phyloP scores from a whole-genome alignment of 345 rosid genomes.

The Erysimum cheiranthoides region DNA sequence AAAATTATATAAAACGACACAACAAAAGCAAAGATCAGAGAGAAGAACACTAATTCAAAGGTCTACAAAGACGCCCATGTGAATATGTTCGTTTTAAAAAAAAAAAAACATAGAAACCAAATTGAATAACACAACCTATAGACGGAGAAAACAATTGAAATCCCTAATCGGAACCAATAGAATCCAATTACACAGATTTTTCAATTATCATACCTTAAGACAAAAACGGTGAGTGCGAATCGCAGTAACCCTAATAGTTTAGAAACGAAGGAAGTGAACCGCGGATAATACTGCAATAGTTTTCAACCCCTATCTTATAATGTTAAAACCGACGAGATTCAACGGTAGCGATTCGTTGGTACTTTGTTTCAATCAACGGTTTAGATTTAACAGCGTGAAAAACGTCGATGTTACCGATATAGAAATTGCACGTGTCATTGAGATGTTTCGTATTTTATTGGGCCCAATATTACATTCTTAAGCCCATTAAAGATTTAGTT shows the following conservation, averaged over 20 bases:
- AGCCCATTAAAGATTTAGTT: slow-evolving; percentile 31
- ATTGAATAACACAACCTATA: neutral
- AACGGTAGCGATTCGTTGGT: slow-evolving; percentile 26
- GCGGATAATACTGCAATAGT: slow-evolving; percentile 9
- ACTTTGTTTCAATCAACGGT: slow-evolving; percentile 28
- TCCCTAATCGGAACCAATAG: neutral
- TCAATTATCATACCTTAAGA: slow-evolving; percentile 29
- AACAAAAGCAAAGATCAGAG: no score
- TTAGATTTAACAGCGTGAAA: neutral
- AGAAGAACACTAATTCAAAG: slow-evolving; percentile 1
- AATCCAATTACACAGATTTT: slow-evolving; percentile 15
- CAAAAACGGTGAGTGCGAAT: slow-evolving; percentile 13
- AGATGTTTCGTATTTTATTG: neutral
- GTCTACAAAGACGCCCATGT: neutral
- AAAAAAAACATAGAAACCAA: neutral
- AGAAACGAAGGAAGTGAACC: slow-evolving; percentile 24
- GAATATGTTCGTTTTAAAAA: neutral
- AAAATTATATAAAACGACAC: no score
- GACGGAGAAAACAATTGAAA: slow-evolving; percentile 18
- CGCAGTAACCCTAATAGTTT: slow-evolving; percentile 39
- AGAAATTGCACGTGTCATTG: neutral
- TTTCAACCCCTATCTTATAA: slow-evolving; percentile 29
- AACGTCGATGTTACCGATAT: slow-evolving; percentile 21
- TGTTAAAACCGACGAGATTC: slow-evolving; percentile 31
- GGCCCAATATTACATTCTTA: neutral